phyloP scores from a whole-genome alignment of 2,329 filamentous ascomycete genomes.

The Plectosphaerella plurivora region DNA sequence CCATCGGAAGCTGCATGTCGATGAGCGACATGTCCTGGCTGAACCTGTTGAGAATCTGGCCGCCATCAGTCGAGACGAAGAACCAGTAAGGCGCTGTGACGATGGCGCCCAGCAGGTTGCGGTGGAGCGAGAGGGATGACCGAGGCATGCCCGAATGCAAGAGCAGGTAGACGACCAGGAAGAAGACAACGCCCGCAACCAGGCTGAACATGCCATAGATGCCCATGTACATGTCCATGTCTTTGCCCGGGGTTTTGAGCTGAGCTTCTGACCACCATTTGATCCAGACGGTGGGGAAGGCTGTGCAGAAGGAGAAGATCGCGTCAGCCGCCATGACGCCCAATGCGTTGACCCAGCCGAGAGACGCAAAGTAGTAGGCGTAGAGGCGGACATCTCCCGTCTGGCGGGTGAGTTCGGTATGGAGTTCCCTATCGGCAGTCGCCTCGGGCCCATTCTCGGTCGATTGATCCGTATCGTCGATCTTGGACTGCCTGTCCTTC shows the following conservation, averaged over 20 bases:
- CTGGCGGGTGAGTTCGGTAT: conserved; percentile 19
- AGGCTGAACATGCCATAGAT: background rate
- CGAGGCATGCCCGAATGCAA: background rate
- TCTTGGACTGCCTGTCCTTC: background rate
- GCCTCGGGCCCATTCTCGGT: background rate
- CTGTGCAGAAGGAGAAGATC: background rate
- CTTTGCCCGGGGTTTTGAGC: background rate
- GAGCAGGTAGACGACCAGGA: background rate
- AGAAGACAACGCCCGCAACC: background rate
- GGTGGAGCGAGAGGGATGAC: conserved; percentile 2
- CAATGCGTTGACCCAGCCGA: conserved; percentile 13
- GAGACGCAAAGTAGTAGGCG: conserved; percentile 19
- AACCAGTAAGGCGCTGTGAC: conserved; percentile 10
- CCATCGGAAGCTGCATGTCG: conserved; percentile 13
- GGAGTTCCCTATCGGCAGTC: background rate
- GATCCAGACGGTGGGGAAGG: background rate
- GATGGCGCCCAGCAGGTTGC: conserved; percentile 3
- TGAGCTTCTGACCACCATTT: background rate
- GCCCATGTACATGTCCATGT: background rate
- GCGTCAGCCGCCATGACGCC: background rate
- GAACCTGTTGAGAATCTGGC: conserved; percentile 16
- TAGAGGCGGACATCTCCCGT: conserved; percentile 22
- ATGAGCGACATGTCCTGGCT: conserved; percentile 20
- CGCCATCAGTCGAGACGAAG: conserved; percentile 15
- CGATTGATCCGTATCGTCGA: background rate